Evolutionary conservation across 495 filamentous ascomycete species (phyloP).

Genomic region (Penicillium canescens): DNA sequence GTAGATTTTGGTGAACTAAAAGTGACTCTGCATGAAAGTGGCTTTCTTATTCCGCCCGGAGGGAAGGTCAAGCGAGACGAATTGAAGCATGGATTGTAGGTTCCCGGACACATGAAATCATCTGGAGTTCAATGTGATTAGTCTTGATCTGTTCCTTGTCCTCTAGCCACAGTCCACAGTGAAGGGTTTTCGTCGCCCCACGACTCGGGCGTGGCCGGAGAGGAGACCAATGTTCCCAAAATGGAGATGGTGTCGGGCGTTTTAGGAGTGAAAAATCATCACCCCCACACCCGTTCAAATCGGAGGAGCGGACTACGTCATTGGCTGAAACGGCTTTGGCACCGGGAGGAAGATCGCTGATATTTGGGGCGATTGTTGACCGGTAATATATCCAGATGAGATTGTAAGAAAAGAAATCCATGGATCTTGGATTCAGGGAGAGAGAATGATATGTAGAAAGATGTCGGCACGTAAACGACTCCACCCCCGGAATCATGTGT

Average conservation of each 20-base stretch:
- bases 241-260: conserved; percentile 20
- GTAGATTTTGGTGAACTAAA: background rate
- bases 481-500: conserved; percentile 14
- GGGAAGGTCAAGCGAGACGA: too few species aligned
- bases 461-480: background rate
- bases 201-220: conserved; percentile 18
- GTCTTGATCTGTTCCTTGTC: background rate
- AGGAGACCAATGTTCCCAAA: conserved; percentile 6
- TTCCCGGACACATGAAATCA: too few species aligned
- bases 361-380: too few species aligned
- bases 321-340: background rate
- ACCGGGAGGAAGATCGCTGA: too few species aligned
- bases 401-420: background rate
- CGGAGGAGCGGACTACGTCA: conserved; percentile 2
- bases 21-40: background rate
- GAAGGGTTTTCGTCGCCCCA: conserved; percentile 10
- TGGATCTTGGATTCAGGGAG: background rate
- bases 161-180: background rate
- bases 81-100: too few species aligned
- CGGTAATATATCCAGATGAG: background rate
- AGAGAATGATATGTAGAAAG: background rate
- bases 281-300: conserved; percentile 2
- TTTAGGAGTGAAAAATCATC: conserved; percentile 23
- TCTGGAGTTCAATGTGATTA: background rate
- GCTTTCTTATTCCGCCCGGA: too few species aligned